Evolutionary conservation across 306 rosid genomes (phyloP).

Genomic region (Betula pendula): DNA sequence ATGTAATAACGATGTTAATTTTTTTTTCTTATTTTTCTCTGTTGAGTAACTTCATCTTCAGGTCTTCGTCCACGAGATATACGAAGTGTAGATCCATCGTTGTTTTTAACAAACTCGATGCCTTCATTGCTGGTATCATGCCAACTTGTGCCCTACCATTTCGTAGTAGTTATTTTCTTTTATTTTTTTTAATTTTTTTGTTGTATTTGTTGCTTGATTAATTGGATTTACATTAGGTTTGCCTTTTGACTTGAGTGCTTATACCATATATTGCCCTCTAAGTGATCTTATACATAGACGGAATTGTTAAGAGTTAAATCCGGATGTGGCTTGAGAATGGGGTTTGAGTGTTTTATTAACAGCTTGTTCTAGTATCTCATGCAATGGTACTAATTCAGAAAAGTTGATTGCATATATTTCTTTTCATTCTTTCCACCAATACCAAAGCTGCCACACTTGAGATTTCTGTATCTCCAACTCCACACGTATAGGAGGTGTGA

Average conservation of each 20-base stretch:
- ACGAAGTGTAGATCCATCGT: constrained; percentile 94
- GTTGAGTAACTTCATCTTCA: constrained; percentile 34
- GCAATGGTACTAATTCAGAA: neutral
- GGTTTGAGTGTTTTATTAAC: neutral
- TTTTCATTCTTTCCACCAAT: constrained; percentile 1
- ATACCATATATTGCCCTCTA: neutral
- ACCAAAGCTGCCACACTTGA: neutral
- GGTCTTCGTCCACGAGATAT: constrained; percentile 99
- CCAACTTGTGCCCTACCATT: neutral
- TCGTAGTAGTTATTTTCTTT: neutral
- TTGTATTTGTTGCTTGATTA: constrained; percentile 10
- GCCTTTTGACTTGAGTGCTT: constrained; percentile 5
- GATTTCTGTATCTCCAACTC: neutral
- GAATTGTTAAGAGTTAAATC: neutral
- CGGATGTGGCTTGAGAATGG: neutral
- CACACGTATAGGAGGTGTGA: neutral
- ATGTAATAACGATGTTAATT: neutral
- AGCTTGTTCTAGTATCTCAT: neutral
- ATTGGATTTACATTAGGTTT: neutral
- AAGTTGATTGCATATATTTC: neutral
- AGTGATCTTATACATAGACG: neutral
- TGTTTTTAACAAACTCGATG: constrained; percentile 88
- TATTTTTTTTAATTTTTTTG: neutral
- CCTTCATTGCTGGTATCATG: constrained; percentile 83
- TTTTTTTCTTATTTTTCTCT: constrained; percentile 12